Evolutionary conservation across 2,329 filamentous ascomycete species (phyloP), one percentile per base, ranked within the genome.

Genomic region (Juglanconis sp.): DNA sequence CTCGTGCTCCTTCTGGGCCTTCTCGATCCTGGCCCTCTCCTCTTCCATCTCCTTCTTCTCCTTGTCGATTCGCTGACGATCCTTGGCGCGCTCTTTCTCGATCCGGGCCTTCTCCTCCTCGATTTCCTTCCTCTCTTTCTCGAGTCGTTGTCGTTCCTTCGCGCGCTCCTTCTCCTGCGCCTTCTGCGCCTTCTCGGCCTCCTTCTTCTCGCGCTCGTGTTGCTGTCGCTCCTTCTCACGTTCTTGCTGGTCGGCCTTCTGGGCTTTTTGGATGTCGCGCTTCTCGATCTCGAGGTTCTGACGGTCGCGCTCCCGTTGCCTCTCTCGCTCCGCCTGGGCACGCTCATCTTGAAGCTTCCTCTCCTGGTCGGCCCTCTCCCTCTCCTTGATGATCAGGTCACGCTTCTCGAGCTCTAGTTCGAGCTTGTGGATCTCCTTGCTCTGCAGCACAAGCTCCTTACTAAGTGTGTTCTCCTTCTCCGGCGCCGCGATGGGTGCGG

Each of bases 391-490:
- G 36, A 57, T 51, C 7, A 51, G 44, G 44, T 57, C 48, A n/a
- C 44, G 52, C 54, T 56, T 63, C 50, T 63, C 54, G 9, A 63
- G 34, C 34, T 63, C 61, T 7, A 50, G 31, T 5, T 63, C 61
- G 15, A 63, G 51, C 40, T 63, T 63, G 40, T 61, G 59, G 35
- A 63, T 51, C 48, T 58, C 58, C 35, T 61, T 60, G 30, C 54
- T 56, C 47, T 63, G 61, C 7, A 53, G 61, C 30, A 63, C 58
- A 17, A 63, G 58, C 32, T 63, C 61, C 51, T 57, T 58, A 44
- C 61, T 53, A 31, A 63, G 61, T 4, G 56, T 53, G 32, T 57
- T 61, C 35, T 61, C 54, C 36, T 61, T 52, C n/a, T 51, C 50
- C 11, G 60, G 56, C 5, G 38, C 9, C 1, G 17, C 32, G 6